A percentile compares a stretch with the other conserved stretches of the same genome.
phyloP scores from a whole-genome alignment of 2,329 filamentous ascomycete genomes.

The Nemania bipapillata region DNA sequence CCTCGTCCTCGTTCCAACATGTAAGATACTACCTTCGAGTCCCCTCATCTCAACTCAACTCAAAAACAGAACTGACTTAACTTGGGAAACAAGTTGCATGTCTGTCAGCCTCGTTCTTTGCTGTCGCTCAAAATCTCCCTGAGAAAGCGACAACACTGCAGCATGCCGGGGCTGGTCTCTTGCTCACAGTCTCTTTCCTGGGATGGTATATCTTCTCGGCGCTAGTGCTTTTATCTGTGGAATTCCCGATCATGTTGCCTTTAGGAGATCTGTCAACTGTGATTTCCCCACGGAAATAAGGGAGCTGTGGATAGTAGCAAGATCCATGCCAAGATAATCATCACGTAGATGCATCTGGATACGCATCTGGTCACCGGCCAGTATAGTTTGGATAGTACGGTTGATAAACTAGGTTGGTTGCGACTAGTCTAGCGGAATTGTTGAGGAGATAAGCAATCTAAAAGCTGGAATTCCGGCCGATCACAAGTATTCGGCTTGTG shows the following conservation, averaged over 20 bases:
- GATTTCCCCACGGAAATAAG: neutral
- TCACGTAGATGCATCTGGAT: neutral
- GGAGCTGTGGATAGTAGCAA: neutral
- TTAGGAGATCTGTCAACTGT: constrained; percentile 19
- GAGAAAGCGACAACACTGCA: constrained; percentile 1
- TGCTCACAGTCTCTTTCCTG: constrained; percentile 13
- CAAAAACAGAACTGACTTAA: neutral
- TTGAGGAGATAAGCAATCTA: too few relatives aligned
- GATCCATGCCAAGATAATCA: neutral
- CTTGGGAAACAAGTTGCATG: constrained; percentile 14
- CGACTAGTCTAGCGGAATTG: too few relatives aligned
- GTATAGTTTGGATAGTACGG: too few relatives aligned
- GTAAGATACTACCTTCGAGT: constrained; percentile 1
- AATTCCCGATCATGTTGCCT: constrained; percentile 18
- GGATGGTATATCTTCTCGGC: constrained; percentile 22
- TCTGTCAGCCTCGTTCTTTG: constrained; percentile 21
- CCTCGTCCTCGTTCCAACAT: constrained; percentile 17
- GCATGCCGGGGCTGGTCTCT: constrained; percentile 14
- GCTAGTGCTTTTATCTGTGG: constrained; percentile 3
- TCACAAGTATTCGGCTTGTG: neutral
- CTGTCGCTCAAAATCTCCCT: constrained; percentile 10
- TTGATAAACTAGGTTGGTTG: too few relatives aligned
- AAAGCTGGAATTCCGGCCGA: neutral
- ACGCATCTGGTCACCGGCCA: neutral
- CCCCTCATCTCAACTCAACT: neutral